Evolutionary conservation across 768 basidiomycete species (phyloP).

Genomic region (Rhizopogon rudus): DNA sequence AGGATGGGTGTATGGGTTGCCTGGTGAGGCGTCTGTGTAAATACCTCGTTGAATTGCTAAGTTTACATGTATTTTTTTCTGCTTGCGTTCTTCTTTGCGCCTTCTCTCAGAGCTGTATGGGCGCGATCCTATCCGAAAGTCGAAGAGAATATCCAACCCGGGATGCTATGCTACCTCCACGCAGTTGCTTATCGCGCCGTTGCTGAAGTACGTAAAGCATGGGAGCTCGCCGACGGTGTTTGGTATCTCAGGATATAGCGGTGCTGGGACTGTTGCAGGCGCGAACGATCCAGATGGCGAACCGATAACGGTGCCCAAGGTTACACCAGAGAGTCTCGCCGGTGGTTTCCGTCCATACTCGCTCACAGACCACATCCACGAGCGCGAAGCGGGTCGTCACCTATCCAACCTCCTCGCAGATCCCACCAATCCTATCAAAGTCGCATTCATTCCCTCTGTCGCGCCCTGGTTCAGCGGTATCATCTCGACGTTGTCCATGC

Average conservation of each 20-base stretch:
- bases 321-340: conserved; percentile 67
- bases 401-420: conserved; percentile 56
- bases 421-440: conserved; percentile 34
- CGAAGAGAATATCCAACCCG: conserved; percentile 93
- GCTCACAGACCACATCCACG: conserved; percentile 97
- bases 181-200: conserved; percentile 88
- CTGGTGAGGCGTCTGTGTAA: conserved; percentile 73
- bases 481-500: conserved; percentile 80
- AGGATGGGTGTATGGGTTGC: conserved; percentile 96
- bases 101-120: conserved; percentile 74
- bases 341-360: conserved; percentile 82
- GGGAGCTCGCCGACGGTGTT: conserved; percentile 77
- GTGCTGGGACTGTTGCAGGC: conserved; percentile 83
- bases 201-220: conserved; percentile 63
- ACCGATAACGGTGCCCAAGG: conserved; percentile 76
- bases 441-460: conserved; percentile 86
- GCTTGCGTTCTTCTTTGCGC: conserved; percentile 13
- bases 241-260: conserved; percentile 91
- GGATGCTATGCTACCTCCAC: conserved; percentile 95
- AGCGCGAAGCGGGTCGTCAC: conserved; percentile 88
- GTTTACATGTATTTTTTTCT: conserved; percentile 29
- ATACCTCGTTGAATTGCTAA: conserved; percentile 32
- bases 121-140: conserved; percentile 56
- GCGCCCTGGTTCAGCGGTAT: conserved; percentile 98
- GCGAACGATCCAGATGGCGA: conserved; percentile 59